These are phyloP conservation scores for Penicillium lagena DNA, from an alignment of 495 filamentous ascomycete species.

Conservation along the genomic window DNA sequence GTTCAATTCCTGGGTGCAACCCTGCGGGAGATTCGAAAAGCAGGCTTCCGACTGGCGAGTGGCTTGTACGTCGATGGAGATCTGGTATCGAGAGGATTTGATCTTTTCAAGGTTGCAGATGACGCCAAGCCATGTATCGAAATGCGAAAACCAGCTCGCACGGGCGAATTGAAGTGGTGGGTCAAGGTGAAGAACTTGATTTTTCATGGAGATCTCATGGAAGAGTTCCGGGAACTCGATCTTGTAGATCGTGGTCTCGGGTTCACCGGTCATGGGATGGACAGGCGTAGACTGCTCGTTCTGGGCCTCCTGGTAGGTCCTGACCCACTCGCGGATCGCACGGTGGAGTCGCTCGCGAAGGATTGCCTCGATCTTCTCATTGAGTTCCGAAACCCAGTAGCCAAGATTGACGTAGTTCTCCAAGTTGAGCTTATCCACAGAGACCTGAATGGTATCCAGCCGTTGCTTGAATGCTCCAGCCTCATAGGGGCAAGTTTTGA, in stretches of 20 bases:
- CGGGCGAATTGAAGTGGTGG: constrained; percentile 87
- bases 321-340: constrained; percentile 79
- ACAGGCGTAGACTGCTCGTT: constrained; percentile 30
- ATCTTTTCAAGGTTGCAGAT: constrained; percentile 89
- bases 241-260: constrained; percentile 48
- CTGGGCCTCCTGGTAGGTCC: constrained; percentile 63
- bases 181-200: constrained; percentile 92
- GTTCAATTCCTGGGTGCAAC: constrained; percentile 69
- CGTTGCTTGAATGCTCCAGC: constrained; percentile 65
- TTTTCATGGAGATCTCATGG: constrained; percentile 92
- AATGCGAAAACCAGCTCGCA: constrained; percentile 87
- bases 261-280: constrained; percentile 25
- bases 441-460: constrained; percentile 77
- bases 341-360: constrained; percentile 70
- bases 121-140: constrained; percentile 88
- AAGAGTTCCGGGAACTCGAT: constrained; percentile 51
- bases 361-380: constrained; percentile 71
- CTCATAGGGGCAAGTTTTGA: constrained; percentile 83
- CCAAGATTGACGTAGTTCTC: constrained; percentile 90
- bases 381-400: constrained; percentile 82
- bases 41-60: constrained; percentile 56
- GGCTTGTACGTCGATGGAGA: constrained; percentile 62
- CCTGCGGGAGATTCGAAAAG: constrained; percentile 80
- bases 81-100: constrained; percentile 90
- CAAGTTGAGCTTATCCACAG: constrained; percentile 90